Evolutionary conservation across 1,139 yeast species (phyloP), one percentile per base, ranked within the genome.

Genomic region (Lodderomyces theae): DNA sequence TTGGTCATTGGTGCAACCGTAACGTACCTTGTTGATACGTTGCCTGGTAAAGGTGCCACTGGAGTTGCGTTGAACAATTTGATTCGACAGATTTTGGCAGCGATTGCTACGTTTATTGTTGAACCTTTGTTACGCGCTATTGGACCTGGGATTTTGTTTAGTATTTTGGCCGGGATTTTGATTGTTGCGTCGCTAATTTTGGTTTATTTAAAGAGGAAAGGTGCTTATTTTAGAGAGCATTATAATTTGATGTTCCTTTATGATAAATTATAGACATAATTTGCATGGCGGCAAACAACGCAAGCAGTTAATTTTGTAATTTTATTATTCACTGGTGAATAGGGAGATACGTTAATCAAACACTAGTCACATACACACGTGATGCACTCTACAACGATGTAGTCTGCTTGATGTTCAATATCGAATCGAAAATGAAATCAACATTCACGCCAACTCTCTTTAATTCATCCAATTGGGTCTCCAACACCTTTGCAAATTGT

Each of bases 41-140:
- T 88, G 39, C 96, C 96, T 0, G 95, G 95, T 0, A 74, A 83
- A 52, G 95, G 96, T 30, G 90, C 95, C 4, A 85, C 95, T 0
- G 96, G 95, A 1, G 87, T 87, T 34, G 95, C 96, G 0, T 60
- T 88, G 42, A 87, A 86, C 54, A 88, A 87, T 54, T 71, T 88
- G 45, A 68, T 83, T 30, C 71, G 96, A 52, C 86, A 81, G 69
- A 65, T 80, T 1, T 65, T 86, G 47, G 95, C 95, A 0, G 87
- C 95, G 0, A 67, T 74, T 3, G 90, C 87, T 5, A 81, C 90
- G 0, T 88, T 88, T 58, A 70, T 82, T 11, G 79, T 84, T 1
- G 89, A 82, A 37, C 95, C 95, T 0, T 64, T 80, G 50, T 59
- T 80, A 37, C 54, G 57, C 23, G 81, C 81, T 2, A 67, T 88